Evolutionary conservation across 1,284 basidiomycete genomes (phyloP), one percentile per base, ranked within the genome.

Genomic region (Anthracocystis panici-leucophaei): DNA sequence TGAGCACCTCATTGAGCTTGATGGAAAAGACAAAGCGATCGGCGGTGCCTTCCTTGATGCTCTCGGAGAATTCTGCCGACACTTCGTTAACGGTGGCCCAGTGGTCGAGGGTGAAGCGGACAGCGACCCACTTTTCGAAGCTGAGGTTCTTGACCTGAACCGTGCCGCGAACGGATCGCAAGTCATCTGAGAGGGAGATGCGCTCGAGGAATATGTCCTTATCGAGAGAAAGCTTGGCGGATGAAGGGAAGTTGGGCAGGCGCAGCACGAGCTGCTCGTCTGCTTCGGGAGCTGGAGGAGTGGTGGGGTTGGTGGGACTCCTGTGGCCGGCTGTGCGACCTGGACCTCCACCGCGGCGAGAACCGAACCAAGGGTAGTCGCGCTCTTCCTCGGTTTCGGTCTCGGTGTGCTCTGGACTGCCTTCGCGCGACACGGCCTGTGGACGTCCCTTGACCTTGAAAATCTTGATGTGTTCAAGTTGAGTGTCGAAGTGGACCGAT

Each of bases 21-120:
- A 89, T 86, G 29, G 81, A 81, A 76, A 89, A 89, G 21, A 83
- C 78, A 83, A 89, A 89, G 20, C 88, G 85, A 83, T 95, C 94
- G 80, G 90, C 90, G 10, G 63, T 56, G 62, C 88, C 87, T 20
- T 91, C 77, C 71, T 82, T 85, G 25, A 91, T 91, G 65, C 75
- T 81, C 75, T 92, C 91, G 55, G 90, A 86, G 85, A 93, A 92
- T 48, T 89, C 90, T 25, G 91, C 95, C 1, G 91, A 90, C 50
- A 97, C 93, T 86, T 98, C 95, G 84, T 92, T 94, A 64, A 93
- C 95, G 40, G 95, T 98, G 86, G 94, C 93, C 95, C 96, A 98
- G 81, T 89, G 89, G 85, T 98, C 95, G 77, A 95, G 89, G 2
- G 95, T 97, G 86, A 97, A 98, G 42, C 95, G 91, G 23, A 94